Evolutionary conservation across 805 yeast genomes (phyloP).

Genomic region (Clavispora vitiphila): DNA sequence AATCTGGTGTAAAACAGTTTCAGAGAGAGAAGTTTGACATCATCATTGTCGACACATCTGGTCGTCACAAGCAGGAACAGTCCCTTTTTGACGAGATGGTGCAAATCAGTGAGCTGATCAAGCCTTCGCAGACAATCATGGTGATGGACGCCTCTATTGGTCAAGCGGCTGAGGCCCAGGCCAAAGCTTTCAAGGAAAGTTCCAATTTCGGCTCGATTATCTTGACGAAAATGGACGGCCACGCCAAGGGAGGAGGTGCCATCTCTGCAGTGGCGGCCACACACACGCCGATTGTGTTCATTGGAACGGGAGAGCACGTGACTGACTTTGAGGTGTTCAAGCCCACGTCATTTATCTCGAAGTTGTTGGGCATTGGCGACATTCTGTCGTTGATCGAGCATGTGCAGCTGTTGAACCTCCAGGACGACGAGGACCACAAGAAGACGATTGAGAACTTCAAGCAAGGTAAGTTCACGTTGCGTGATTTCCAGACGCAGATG

Average conservation of each 20-base stretch:
- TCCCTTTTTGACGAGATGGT: slow-evolving; percentile 92
- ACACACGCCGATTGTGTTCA: slow-evolving; percentile 87
- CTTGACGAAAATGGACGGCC: slow-evolving; percentile 96
- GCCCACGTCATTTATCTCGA: slow-evolving; percentile 86
- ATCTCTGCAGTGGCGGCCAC: slow-evolving; percentile 98
- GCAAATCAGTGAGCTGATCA: slow-evolving; percentile 80
- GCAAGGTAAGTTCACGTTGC: slow-evolving; percentile 88
- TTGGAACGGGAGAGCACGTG: slow-evolving; percentile 98
- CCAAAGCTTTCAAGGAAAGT: slow-evolving; percentile 88
- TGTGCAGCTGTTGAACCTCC: slow-evolving; percentile 76
- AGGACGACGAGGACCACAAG: slow-evolving; percentile 65
- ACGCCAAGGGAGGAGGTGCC: slow-evolving; percentile 99
- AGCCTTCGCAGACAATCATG: slow-evolving; percentile 96
- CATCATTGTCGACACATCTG: slow-evolving; percentile 95
- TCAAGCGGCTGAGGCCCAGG: slow-evolving; percentile 96
- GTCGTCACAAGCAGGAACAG: slow-evolving; percentile 94
- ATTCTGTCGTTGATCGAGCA: slow-evolving; percentile 92
- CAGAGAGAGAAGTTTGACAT: slow-evolving; percentile 87
- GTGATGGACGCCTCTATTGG: slow-evolving; percentile 97
- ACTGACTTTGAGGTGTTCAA: slow-evolving; percentile 88
- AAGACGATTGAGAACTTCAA: slow-evolving; percentile 87
- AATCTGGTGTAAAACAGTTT: slow-evolving; percentile 87
- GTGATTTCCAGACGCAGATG: slow-evolving; percentile 93
- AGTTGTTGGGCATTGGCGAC: slow-evolving; percentile 91
- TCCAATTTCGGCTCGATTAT: slow-evolving; percentile 93